Evolutionary conservation across 1,284 basidiomycete species (phyloP), one percentile per base, ranked within the genome.

Genomic region (Ceratobasidium sp.): DNA sequence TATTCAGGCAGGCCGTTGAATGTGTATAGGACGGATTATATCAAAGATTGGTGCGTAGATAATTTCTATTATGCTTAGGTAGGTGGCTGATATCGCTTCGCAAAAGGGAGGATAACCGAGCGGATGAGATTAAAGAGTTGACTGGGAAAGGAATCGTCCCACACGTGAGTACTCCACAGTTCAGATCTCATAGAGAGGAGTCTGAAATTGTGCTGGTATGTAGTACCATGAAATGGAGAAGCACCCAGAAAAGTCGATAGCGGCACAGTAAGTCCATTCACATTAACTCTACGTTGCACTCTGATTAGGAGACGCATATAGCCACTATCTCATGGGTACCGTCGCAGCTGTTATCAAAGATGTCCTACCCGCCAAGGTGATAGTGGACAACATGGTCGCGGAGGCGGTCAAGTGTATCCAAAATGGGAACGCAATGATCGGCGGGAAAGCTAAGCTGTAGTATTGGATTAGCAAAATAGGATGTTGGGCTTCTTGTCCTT

Each of bases 1-100:
- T 96, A 91, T 85, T 93, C 92, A 69, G 96, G 96, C 23, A 90
- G 96, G 35, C 96, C 96, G 13, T 85, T 98, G 79, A 90, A 95
- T 54, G 93, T 96, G 33, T 86, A 90, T 80, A 90, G 90, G 82
- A 95, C 93, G 13, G 90, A 92, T 23, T 96, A 95, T 82, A 88
- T 96, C 77, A 90, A 90, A 35, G 88, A 92, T 78, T 94, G 93
- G 93, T 92, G 78, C 60, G 87, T 84, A 11, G n/a, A 58, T 31
- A 35, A 5, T 31, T 33, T 51, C n/a, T 51, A 17, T 15, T 7
- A 31, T 13, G 31, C 39, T 13, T 20, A 28, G 11, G 20, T 65
- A 33, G 33, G 23, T 5, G 31, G n/a, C 28, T 17, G 54, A 74
- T 26, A 13, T 39, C 15, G 10, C 17, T 31, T 42, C 5, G 26